Conservation (phyloP, 345 rosid species). For the Eucalyptus caleyi region DNA sequence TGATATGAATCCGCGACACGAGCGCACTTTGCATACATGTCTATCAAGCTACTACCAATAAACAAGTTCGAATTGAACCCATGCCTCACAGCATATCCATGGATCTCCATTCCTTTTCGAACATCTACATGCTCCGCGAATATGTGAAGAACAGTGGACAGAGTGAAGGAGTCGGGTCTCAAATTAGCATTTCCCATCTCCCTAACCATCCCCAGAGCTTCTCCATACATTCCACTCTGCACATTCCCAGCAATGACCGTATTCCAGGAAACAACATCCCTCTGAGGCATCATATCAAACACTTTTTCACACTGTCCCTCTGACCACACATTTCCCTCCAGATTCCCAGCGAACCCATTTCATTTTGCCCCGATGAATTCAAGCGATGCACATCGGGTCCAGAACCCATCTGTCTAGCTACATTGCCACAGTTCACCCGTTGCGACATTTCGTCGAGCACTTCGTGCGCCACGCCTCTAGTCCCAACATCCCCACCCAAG, state of each 20-base stretch:
- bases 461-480: neutral
- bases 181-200: constrained; percentile 40
- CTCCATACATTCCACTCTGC: constrained; percentile 52
- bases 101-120: constrained; percentile 68
- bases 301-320: constrained; percentile 35
- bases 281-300: constrained; percentile 60
- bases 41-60: constrained; percentile 67
- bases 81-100: constrained; percentile 60
- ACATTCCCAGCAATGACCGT: constrained; percentile 63
- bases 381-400: neutral
- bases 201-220: constrained; percentile 56
- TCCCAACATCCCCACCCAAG: neutral
- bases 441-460: constrained; percentile 24
- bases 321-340: neutral
- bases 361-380: neutral
- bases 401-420: neutral
- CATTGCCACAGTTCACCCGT: neutral
- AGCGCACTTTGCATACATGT: constrained; percentile 73
- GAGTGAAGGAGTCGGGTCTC: constrained; percentile 72
- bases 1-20: constrained; percentile 30
- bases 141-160: constrained; percentile 70
- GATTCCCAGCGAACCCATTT: neutral
- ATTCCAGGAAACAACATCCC: constrained; percentile 80
- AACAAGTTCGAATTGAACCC: constrained; percentile 33
- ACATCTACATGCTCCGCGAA: constrained; percentile 55